A percentile compares a stretch with the other conserved stretches of the same genome.
phyloP scores from a whole-genome alignment of 768 basidiomycete genomes.

The Cyclocybe aegerita region DNA sequence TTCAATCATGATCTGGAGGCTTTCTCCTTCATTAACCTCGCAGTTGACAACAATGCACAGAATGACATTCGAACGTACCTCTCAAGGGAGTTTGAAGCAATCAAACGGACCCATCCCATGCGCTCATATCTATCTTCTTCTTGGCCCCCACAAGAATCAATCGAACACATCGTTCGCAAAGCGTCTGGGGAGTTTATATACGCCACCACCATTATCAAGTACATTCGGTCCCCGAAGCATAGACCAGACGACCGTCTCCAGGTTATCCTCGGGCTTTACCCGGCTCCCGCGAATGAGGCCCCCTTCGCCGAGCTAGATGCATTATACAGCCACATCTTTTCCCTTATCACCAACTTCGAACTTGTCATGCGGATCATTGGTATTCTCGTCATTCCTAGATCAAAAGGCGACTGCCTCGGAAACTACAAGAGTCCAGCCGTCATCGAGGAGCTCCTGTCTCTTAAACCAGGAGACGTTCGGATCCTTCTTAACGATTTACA shows the following conservation, averaged over 20 bases:
- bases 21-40: constrained; percentile 2
- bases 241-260: constrained; percentile 4
- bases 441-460: constrained; percentile 10
- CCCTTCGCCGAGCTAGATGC: constrained; percentile 18
- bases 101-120: constrained; percentile 9
- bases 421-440: neutral
- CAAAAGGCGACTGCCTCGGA: neutral
- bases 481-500: constrained; percentile 13
- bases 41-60: constrained; percentile 9
- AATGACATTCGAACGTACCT: constrained; percentile 13
- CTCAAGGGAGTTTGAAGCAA: constrained; percentile 6
- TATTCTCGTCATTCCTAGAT: constrained; percentile 4
- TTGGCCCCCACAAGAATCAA: constrained; percentile 11
- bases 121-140: neutral
- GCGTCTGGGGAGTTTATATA: constrained; percentile 17
- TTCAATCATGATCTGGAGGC: constrained; percentile 10
- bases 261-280: constrained; percentile 4
- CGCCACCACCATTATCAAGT: constrained; percentile 14
- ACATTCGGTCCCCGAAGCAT: constrained; percentile 8
- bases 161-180: constrained; percentile 4
- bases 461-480: constrained; percentile 9
- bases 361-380: constrained; percentile 2
- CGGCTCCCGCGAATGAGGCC: neutral
- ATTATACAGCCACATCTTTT: constrained; percentile 16
- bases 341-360: constrained; percentile 6